phyloP scores from a whole-genome alignment of 75 land plant species.

The Cupressus sempervirens region DNA sequence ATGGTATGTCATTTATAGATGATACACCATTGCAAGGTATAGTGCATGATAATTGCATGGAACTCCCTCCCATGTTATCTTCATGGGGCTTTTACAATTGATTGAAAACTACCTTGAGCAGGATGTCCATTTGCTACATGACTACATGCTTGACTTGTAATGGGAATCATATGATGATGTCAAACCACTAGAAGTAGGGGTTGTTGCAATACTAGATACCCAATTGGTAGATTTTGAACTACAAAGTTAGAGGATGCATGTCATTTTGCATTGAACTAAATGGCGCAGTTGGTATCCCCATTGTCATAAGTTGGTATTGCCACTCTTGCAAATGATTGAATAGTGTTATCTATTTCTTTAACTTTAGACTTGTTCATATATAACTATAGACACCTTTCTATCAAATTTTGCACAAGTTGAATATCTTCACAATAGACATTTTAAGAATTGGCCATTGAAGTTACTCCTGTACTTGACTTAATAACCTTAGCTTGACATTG shows the following conservation, averaged over 20 bases:
- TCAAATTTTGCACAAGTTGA: no score
- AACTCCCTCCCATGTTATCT: conserved; percentile 37
- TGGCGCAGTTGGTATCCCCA: conserved; percentile 61
- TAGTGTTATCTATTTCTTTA: conserved; percentile 82
- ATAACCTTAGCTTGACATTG: conserved; percentile 28
- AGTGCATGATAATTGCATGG: conserved; percentile 21
- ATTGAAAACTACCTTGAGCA: conserved; percentile 56
- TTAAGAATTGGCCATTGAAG: conserved; percentile 56
- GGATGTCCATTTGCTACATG: conserved; percentile 79
- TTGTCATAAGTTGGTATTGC: conserved; percentile 70
- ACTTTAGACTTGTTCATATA: conserved; percentile 79
- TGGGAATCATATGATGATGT: conserved; percentile 68
- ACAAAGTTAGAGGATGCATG: conserved; percentile 72
- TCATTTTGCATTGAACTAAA: conserved; percentile 81
- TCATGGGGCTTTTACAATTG: conserved; percentile 54
- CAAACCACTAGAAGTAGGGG: conserved; percentile 58
- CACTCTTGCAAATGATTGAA: conserved; percentile 88
- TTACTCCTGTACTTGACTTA: conserved; percentile 42
- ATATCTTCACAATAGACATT: conserved; percentile 90
- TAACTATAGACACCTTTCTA: no score
- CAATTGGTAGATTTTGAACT: conserved; percentile 89
- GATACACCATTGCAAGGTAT: conserved; percentile 45
- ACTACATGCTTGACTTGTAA: conserved; percentile 51
- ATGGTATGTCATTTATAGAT: conserved; percentile 59
- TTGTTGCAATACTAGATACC: conserved; percentile 77